Evolutionary conservation across 1,139 yeast species (phyloP), one percentile per base, ranked within the genome.

Genomic region (Spencermartinsiella ligniputridi): DNA sequence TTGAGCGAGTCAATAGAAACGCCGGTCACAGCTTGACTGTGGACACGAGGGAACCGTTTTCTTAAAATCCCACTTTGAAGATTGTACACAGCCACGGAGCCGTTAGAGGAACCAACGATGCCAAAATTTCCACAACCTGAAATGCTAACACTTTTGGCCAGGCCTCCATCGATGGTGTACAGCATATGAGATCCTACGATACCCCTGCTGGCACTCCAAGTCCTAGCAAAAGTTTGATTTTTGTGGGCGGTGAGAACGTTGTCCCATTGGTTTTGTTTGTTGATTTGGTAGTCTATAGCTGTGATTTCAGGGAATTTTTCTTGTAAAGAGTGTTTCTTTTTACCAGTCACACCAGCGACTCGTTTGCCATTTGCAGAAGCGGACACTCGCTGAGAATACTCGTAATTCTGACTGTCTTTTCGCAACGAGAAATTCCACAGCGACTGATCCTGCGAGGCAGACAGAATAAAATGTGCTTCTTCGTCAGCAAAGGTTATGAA

Each of bases 111-210:
- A n/a, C 97, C 99, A 19, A 94, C 84, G 39, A 92, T 68, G 1
- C 85, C 97, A 67, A 94, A 94, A 63, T 94, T 94, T 33, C 98
- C 98, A 74, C 99, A 94, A 49, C 81, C 86, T 0, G 97, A 85
- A 27, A 92, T 77, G 19, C 85, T 76, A 8, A 88, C 94, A 22
- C 85, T 66, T 59, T 83, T 86, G n/a, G 80, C 95, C n/a, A 78
- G 61, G 1, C 95, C 90, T 3, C 75, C 81, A 64, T 94, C 98
- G 13, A 78, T 75, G 1, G 97, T 86, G 3, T 71, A 64, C 37
- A 94, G 69, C 38, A 71, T 73, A 70, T 82, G 78, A 49, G 82
- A 76, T 16, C 97, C 97, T 2, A 90, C 81, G 58, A 92, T 79
- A 51, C 87, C 90, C 49, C 76, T 77, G 52, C 76, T 77, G n/a